A percentile compares a stretch with the other conserved stretches of the same genome.
These are phyloP conservation scores for Fragaria vesca DNA, from an alignment of 306 rosid genomes.

Conservation along the genomic window DNA sequence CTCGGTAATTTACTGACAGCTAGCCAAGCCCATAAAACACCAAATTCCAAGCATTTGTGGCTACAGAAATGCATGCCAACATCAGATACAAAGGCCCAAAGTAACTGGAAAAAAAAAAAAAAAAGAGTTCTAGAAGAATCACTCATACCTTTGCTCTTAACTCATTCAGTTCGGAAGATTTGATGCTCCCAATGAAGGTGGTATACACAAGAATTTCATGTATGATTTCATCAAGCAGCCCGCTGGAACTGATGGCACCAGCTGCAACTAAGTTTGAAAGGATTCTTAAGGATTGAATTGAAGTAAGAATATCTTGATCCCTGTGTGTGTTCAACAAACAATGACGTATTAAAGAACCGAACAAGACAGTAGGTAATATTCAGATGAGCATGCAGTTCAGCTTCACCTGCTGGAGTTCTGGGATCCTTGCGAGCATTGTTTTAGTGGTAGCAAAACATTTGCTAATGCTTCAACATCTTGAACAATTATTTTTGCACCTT, in stretches of 20 bases:
- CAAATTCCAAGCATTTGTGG: conserved; percentile 1
- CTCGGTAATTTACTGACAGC: background rate
- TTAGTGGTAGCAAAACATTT: conserved; percentile 62
- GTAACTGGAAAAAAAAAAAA: background rate
- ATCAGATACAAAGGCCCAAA: conserved; percentile 20
- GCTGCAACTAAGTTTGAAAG: conserved; percentile 85
- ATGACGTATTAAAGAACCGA: conserved; percentile 14
- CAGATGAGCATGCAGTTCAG: conserved; percentile 11
- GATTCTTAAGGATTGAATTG: conserved; percentile 71
- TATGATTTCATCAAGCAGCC: conserved; percentile 59
- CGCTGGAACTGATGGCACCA: conserved; percentile 60
- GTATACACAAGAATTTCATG: conserved; percentile 65
- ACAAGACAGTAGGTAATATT: background rate
- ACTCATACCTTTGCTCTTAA: conserved; percentile 55
- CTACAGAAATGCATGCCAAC: conserved; percentile 8
- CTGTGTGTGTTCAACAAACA: conserved; percentile 41
- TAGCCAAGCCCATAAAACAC: conserved; percentile 14
- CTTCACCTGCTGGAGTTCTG: conserved; percentile 55
- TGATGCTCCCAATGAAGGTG: conserved; percentile 48
- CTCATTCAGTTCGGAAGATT: conserved; percentile 61
- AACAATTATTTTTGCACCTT: conserved; percentile 72
- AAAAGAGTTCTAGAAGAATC: conserved; percentile 25
- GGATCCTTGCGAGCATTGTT: conserved; percentile 67
- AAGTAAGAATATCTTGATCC: conserved; percentile 53
- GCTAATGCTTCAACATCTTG: conserved; percentile 76